Evolutionary conservation across 768 basidiomycete species (phyloP), one percentile per base, ranked within the genome.

Genomic region (Mycena amicta): DNA sequence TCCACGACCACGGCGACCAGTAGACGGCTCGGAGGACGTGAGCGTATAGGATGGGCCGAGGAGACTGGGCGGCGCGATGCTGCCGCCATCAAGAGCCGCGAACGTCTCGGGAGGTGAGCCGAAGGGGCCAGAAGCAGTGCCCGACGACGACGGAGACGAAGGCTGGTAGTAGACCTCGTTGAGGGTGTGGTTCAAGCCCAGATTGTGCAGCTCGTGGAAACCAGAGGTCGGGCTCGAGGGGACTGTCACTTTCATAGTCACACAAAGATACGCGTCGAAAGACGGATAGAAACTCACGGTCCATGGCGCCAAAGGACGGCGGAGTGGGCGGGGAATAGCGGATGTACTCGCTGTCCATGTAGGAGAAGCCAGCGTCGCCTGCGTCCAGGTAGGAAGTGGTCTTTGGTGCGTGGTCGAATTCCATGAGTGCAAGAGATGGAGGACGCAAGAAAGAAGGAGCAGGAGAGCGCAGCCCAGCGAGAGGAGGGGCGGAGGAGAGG

Each of bases 61-160:
- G 61, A 91, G 82, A 50, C 87, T 81, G 39, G 87, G 88, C 18
- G 89, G 88, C 39, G 86, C 88, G 63, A 91, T 85, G 71, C 82
- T 80, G 55, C 73, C 78, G 53, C 73, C 74, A 62, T 87, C 83
- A 28, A 86, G 77, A 43, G 89, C 88, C n/a, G 87, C 87, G 78
- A 80, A 90, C 22, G 88, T 83, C 62, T 87, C 88, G 63, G 77
- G 75, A 5, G 64, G 64, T 29, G 65, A 61, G 43, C 54, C 59
- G 46, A 63, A 66, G 13, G 65, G 39, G 13, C 59, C 57, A 37
- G 75, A 74, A 50, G 84, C 81, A 66, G 86, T 85, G 52, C 83
- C 76, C 57, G 80, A 77, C 55, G 85, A 76, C 20, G 75, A 70
- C 41, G 79, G 73, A 22, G 77, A 79, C 57, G 80, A 73, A 71